Evolutionary conservation across 2,329 filamentous ascomycete species (phyloP).

Genomic region (Fusarium redolens): DNA sequence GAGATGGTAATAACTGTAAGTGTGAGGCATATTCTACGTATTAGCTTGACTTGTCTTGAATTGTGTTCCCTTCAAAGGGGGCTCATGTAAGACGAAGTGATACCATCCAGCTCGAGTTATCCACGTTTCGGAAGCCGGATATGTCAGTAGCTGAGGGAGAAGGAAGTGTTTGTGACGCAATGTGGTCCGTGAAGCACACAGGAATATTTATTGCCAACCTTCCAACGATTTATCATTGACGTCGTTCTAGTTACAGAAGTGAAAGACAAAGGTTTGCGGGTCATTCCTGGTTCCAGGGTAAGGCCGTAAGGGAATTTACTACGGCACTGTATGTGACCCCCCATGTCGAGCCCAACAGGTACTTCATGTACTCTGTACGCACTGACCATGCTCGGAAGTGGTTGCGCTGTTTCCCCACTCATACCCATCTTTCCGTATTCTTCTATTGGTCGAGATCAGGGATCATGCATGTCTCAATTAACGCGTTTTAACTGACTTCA

Average conservation of each 20-base stretch:
- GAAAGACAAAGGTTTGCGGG: neutral
- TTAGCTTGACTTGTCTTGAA: constrained; percentile 2
- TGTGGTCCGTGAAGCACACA: neutral
- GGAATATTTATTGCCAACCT: neutral
- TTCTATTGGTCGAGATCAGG: constrained; percentile 25
- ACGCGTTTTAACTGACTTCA: constrained; percentile 24
- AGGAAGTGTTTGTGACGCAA: constrained; percentile 8
- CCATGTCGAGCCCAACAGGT: constrained; percentile 20
- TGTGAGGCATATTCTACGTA: neutral
- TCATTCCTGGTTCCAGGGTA: neutral
- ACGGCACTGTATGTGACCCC: constrained; percentile 17
- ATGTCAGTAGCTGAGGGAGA: neutral
- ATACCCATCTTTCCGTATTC: constrained; percentile 10
- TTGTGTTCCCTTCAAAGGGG: neutral
- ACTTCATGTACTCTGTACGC: constrained; percentile 39
- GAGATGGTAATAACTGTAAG: neutral
- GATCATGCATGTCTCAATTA: constrained; percentile 28
- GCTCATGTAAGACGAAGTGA: constrained; percentile 8
- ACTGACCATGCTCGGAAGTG: constrained; percentile 43
- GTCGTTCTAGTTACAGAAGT: neutral
- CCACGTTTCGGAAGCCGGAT: constrained; percentile 7
- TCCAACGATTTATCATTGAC: neutral
- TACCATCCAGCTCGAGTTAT: constrained; percentile 1
- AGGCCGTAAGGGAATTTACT: neutral
- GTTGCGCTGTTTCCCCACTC: constrained; percentile 33